Base-by-base conservation (phyloP, 441 rosid species). In the Populus hybrid region DNA sequence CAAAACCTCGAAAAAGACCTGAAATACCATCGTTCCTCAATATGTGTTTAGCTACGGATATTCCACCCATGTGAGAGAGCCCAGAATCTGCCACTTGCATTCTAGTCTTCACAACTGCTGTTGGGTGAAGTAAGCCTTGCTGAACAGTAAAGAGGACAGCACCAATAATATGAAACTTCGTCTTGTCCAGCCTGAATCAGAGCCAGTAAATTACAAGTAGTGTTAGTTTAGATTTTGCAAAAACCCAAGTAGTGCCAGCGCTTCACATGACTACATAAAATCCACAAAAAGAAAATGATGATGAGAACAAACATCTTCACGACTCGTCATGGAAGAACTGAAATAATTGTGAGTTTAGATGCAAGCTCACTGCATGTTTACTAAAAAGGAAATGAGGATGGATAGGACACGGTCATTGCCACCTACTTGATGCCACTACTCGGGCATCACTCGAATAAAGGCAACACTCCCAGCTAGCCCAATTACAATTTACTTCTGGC, bases 81-180 rank as follows among this genome's bases (percentile, higher is more conserved):
- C 85, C 86, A 26, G 89, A 85, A 81, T 77, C 83, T 73, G 86
- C 90, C 7, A 87, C 94, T 82, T 90, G 94, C 89, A 86, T 85
- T 74, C 90, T 83, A 0, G 92, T 91, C 85, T 90, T 91, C 35
- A 88, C 92, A 18, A 90, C 91, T 24, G 83, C 82, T 0, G 88
- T 89, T 12, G 90, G 92, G 83, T 90, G 91, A 21, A 88, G 87
- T 32, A 87, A 64, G 7, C 85, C 89, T 76, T 84, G 87, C 80
- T 87, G 92, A 26, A 82, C 90, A 7, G 94, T 87, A 53, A 91
- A 86, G 64, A 90, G 88, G n/a, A 85, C 34, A 30, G 93, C 91
- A 64, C 93, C 92, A 24, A 86, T 87, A 0, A 85, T 40, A 76
- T 87, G 92, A 76, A 89, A 91, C 82, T 86, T 86, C 9, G 86